A percentile compares a stretch with the other conserved stretches of the same genome.
Evolutionary conservation across 2,329 filamentous ascomycete genomes (phyloP).

Genomic region (Aspergillus pseudoglaucus): DNA sequence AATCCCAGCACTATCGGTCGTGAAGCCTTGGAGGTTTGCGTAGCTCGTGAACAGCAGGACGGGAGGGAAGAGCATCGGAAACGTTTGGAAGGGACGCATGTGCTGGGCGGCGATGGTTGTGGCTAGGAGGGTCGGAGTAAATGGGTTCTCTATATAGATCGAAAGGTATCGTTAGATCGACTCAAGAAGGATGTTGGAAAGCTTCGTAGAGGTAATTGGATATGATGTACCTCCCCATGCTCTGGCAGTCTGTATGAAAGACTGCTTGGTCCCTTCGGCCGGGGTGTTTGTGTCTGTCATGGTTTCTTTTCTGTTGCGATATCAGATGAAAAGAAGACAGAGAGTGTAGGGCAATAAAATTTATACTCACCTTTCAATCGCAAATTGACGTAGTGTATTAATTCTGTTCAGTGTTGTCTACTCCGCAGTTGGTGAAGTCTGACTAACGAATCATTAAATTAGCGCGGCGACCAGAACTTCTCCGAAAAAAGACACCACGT

Average conservation of each 20-base stretch:
- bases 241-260: slow-evolving; percentile 31
- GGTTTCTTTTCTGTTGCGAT: not conserved
- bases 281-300: slow-evolving; percentile 24
- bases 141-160: slow-evolving; percentile 49
- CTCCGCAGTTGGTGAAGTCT: not conserved
- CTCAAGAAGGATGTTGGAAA: no score
- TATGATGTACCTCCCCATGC: slow-evolving; percentile 38
- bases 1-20: slow-evolving; percentile 57
- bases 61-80: slow-evolving; percentile 63
- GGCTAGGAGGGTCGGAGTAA: slow-evolving; percentile 59
- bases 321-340: not conserved
- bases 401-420: no score
- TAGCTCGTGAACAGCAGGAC: slow-evolving; percentile 61
- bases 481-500: slow-evolving; percentile 20
- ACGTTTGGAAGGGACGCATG: slow-evolving; percentile 57
- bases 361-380: no score
- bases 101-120: slow-evolving; percentile 62
- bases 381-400: no score
- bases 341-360: not conserved
- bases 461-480: not conserved
- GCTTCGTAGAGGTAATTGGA: no score
- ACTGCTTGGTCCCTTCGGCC: slow-evolving; percentile 31
- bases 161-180: no score
- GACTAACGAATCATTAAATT: not conserved
- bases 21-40: slow-evolving; percentile 57